A percentile compares a stretch with the other conserved stretches of the same genome.
Evolutionary conservation across 164 flowering plant genomes (phyloP).

Genomic region (Warburgia ugandensis): DNA sequence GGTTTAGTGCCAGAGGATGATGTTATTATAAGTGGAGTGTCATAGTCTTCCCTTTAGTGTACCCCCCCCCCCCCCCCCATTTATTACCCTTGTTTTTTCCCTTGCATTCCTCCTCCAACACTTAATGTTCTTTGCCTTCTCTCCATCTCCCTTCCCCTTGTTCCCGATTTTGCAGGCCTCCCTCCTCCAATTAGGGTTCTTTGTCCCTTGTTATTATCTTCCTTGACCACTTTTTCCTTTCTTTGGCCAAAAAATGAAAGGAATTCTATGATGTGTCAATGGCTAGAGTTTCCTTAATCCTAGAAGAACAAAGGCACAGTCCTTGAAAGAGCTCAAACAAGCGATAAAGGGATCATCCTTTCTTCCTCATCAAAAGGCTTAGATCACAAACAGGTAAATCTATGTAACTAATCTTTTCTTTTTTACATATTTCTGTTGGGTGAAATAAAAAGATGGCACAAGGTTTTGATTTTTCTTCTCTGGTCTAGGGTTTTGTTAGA

Average conservation of each 20-base stretch:
- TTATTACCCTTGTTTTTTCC: constrained; percentile 36
- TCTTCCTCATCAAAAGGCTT: constrained; percentile 25
- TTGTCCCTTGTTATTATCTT: constrained; percentile 13
- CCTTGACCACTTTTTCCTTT: constrained; percentile 4
- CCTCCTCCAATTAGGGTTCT: constrained; percentile 35
- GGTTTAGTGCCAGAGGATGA: constrained; percentile 24
- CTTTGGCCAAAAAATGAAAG: constrained; percentile 1
- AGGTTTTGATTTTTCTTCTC: constrained; percentile 5
- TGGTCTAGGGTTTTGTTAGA: constrained; percentile 11
- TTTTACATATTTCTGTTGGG: constrained; percentile 3
- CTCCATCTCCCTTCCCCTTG: constrained; percentile 16
- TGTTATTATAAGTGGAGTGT: constrained; percentile 44
- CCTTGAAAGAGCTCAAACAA: constrained; percentile 21
- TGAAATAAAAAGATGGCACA: constrained; percentile 13
- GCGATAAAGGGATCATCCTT: constrained; percentile 24
- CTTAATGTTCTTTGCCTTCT: constrained; percentile 30
- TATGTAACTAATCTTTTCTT: constrained; percentile 12
- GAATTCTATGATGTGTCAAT: constrained; percentile 10
- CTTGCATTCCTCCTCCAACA: constrained; percentile 28
- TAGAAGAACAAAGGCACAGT: constrained; percentile 17
- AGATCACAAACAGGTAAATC: constrained; percentile 35
- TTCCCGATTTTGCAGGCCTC: constrained; percentile 22
- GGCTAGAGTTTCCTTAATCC: constrained; percentile 14
- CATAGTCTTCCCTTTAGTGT: constrained; percentile 23
- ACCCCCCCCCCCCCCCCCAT: constrained; percentile 14